Conservation (phyloP, 768 basidiomycete species). For the Boletus reticulatus region DNA sequence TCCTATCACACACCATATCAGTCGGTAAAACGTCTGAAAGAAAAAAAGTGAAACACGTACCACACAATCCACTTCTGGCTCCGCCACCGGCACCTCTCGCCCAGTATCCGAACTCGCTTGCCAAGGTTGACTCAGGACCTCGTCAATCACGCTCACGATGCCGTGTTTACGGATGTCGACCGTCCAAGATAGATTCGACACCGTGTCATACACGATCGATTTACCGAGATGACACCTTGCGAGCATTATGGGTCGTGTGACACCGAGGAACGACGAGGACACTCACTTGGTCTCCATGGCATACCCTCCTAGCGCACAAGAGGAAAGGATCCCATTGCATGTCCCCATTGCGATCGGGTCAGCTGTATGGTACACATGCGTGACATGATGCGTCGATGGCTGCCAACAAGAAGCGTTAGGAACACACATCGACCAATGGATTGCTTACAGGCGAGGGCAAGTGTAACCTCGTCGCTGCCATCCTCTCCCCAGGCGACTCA, state of each 20-base stretch:
- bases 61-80: constrained; percentile 63
- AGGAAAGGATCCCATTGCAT: constrained; percentile 77
- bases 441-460: constrained; percentile 74
- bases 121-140: constrained; percentile 72
- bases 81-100: constrained; percentile 58
- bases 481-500: constrained; percentile 84
- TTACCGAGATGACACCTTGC: constrained; percentile 81
- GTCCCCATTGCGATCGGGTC: constrained; percentile 93
- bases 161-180: constrained; percentile 81
- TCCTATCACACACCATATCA: constrained; percentile 42
- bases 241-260: not conserved
- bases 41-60: constrained; percentile 42
- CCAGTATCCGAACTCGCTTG: constrained; percentile 55
- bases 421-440: not conserved
- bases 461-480: constrained; percentile 79
- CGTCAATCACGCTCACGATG: constrained; percentile 78
- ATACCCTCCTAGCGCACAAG: constrained; percentile 86
- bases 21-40: not conserved
- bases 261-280: not conserved
- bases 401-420: constrained; percentile 20
- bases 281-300: constrained; percentile 76
- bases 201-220: constrained; percentile 89
- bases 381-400: constrained; percentile 77
- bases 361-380: constrained; percentile 91
- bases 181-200: constrained; percentile 79